These are phyloP conservation scores for Colletotrichum graminicola DNA, from an alignment of 2,329 filamentous ascomycete species.

Conservation along the genomic window DNA sequence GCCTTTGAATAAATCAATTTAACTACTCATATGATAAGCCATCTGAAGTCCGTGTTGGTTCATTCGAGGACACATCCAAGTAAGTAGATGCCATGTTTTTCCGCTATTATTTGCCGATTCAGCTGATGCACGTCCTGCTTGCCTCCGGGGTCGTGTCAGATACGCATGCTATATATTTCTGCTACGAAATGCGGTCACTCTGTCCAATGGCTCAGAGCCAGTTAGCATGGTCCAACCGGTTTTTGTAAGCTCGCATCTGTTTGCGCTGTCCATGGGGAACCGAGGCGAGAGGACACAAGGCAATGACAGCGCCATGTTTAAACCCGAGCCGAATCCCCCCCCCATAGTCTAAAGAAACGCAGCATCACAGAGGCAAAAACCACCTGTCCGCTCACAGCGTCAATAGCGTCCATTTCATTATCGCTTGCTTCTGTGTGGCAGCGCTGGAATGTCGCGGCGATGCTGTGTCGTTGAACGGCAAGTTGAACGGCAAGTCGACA, in stretches of 20 bases:
- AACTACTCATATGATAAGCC: not conserved
- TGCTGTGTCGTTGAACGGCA: not conserved
- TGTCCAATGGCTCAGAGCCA: not conserved
- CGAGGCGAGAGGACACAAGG: not conserved
- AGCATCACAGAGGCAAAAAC: not conserved
- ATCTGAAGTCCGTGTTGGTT: not conserved
- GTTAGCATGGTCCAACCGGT: not conserved
- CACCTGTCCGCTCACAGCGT: not conserved
- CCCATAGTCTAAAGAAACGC: not conserved
- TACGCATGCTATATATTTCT: not conserved
- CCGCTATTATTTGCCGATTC: not conserved
- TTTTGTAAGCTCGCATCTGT: not conserved
- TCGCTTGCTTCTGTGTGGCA: not conserved
- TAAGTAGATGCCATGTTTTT: not conserved
- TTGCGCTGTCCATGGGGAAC: not conserved
- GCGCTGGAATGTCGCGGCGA: too few relatives aligned
- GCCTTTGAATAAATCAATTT: not conserved
- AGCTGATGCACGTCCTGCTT: not conserved
- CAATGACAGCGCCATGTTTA: not conserved
- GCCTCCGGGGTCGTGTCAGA: not conserved
- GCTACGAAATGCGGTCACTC: not conserved
- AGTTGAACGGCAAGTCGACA: not conserved
- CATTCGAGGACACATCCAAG: not conserved
- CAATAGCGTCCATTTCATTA: not conserved
- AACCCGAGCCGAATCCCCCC: too few relatives aligned